Evolutionary conservation across 176 grass and related monocot species (phyloP).

Genomic region (Oryza glumipatula): DNA sequence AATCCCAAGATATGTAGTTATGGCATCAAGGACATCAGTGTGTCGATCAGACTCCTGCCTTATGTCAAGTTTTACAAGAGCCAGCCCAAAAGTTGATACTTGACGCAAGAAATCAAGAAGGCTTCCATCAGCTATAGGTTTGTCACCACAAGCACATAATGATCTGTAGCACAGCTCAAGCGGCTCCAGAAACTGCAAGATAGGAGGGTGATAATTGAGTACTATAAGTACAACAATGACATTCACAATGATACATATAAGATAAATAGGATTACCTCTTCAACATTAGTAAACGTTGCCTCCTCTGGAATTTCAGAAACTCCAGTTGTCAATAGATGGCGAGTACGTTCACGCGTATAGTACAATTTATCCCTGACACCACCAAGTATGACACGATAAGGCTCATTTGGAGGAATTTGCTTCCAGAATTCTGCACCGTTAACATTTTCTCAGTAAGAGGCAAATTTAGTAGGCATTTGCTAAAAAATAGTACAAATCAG

Average conservation of each 20-base stretch:
- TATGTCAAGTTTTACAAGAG: conserved; percentile 97
- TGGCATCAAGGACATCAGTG: conserved; percentile 89
- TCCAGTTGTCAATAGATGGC: conserved; percentile 79
- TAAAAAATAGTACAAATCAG: background rate
- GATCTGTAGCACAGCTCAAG: conserved; percentile 96
- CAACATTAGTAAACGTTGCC: conserved; percentile 70
- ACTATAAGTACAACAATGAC: background rate
- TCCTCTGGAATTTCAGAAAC: conserved; percentile 73
- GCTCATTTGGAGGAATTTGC: conserved; percentile 87
- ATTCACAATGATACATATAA: conserved; percentile 12
- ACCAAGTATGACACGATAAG: conserved; percentile 96
- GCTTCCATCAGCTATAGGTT: conserved; percentile 87
- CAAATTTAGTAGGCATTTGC: conserved; percentile 15
- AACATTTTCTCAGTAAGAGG: conserved; percentile 41
- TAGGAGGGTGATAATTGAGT: conserved; percentile 14
- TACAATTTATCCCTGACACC: conserved; percentile 98
- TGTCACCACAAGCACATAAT: conserved; percentile 91
- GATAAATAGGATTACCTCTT: conserved; percentile 63
- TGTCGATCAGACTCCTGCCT: conserved; percentile 99
- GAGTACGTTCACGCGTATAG: conserved; percentile 78
- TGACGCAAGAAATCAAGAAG: conserved; percentile 99
- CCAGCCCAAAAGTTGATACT: conserved; percentile 95
- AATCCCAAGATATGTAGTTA: conserved; percentile 86
- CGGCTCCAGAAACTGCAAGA: conserved; percentile 83
- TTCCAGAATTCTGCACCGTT: conserved; percentile 92